Conservation (phyloP, 225 moss, liverwort and hornwort species). For the Neckera pumila region DNA sequence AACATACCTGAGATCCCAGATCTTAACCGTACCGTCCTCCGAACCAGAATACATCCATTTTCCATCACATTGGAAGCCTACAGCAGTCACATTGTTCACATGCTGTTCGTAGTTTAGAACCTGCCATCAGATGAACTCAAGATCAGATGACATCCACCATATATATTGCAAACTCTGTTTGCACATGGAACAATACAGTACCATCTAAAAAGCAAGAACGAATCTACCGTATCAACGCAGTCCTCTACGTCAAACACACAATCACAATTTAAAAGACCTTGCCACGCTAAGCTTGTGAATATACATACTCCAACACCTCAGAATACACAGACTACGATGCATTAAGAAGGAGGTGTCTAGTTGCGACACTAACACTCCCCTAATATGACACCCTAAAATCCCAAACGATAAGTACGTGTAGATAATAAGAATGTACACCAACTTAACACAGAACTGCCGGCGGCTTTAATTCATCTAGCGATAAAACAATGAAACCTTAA, state of each 20-base stretch:
- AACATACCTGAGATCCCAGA: constrained; percentile 83
- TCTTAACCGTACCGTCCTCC: constrained; percentile 95
- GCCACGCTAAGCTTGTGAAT: background rate
- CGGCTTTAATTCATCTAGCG: background rate
- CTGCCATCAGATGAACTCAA: constrained; percentile 16
- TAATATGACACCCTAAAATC: background rate
- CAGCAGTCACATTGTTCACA: constrained; percentile 85
- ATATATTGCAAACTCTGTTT: background rate
- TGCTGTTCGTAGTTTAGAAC: constrained; percentile 72
- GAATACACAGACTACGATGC: background rate
- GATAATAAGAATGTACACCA: background rate
- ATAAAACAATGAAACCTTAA: background rate
- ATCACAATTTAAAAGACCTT: background rate
- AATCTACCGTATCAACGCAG: background rate
- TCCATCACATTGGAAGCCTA: constrained; percentile 94
- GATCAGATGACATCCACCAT: background rate
- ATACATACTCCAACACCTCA: background rate
- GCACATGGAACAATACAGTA: background rate
- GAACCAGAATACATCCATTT: constrained; percentile 99
- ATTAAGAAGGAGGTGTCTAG: background rate
- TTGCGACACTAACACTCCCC: background rate
- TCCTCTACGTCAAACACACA: background rate
- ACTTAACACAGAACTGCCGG: background rate
- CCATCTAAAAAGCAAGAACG: background rate
- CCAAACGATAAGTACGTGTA: background rate